phyloP scores from a whole-genome alignment of 1,139 yeast genomes.

The Taphrina betulina region DNA sequence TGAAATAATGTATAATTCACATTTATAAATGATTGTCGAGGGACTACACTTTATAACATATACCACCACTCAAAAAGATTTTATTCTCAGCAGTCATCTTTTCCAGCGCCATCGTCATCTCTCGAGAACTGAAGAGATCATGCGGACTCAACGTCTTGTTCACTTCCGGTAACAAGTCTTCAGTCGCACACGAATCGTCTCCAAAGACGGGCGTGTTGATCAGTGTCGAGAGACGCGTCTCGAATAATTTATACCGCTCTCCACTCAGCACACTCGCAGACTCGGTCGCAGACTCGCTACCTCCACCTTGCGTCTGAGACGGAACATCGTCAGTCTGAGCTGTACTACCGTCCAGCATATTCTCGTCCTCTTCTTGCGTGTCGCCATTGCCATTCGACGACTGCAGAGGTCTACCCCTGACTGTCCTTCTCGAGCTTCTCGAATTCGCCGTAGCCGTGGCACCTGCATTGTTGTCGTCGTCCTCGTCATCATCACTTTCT shows the following conservation, averaged over 20 bases:
- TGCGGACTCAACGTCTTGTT: constrained; percentile 45
- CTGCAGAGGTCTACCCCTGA: constrained; percentile 16
- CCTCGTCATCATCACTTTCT: constrained; percentile 41
- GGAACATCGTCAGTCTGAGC: constrained; percentile 14
- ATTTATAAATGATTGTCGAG: too few relatives aligned
- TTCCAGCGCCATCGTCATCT: constrained; percentile 45
- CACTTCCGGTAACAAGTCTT: constrained; percentile 42
- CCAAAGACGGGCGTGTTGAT: constrained; percentile 42
- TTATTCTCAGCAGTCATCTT: constrained; percentile 46
- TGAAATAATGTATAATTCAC: too few relatives aligned
- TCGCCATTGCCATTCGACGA: constrained; percentile 33
- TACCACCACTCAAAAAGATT: constrained; percentile 39
- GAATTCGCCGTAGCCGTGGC: constrained; percentile 41
- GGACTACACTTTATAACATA: constrained; percentile 23
- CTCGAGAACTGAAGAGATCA: constrained; percentile 44
- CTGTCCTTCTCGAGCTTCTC: constrained; percentile 7
- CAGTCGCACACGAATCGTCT: constrained; percentile 42
- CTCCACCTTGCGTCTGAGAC: background rate
- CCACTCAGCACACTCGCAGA: constrained; percentile 36
- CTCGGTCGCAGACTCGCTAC: constrained; percentile 30
- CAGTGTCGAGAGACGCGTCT: constrained; percentile 44
- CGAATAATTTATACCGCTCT: constrained; percentile 41
- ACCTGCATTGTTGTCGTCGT: constrained; percentile 46
- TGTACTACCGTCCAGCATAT: constrained; percentile 38
- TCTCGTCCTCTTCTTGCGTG: constrained; percentile 38